phyloP scores from a whole-genome alignment of 371 early-diverging fungal genomes.

The Chytridiales sp. region DNA sequence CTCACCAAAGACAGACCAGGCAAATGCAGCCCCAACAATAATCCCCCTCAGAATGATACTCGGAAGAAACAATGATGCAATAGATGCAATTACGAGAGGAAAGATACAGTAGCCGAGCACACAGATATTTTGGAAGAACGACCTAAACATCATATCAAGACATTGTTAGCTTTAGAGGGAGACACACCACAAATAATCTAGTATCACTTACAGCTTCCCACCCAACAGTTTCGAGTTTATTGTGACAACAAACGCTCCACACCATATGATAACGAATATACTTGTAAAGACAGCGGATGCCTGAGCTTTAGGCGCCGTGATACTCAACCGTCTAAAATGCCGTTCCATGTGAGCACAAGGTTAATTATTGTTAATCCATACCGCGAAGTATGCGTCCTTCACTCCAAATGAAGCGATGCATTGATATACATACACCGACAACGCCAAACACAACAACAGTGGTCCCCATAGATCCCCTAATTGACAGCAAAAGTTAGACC shows the following conservation, averaged over 20 bases:
- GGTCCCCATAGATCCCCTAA: slow-evolving; percentile 96
- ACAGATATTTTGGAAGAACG: slow-evolving; percentile 93
- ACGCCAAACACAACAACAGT: slow-evolving; percentile 78
- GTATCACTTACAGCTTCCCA: slow-evolving; percentile 68
- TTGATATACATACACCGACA: slow-evolving; percentile 69
- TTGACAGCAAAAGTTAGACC: slow-evolving; percentile 2
- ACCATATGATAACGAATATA: slow-evolving; percentile 89
- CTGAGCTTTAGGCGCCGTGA: slow-evolving; percentile 62
- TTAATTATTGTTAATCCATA: not conserved
- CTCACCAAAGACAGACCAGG: slow-evolving; percentile 81
- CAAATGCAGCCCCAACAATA: slow-evolving; percentile 68
- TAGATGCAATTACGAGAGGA: slow-evolving; percentile 78
- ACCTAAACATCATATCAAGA: slow-evolving; percentile 45
- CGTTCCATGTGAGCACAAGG: not conserved
- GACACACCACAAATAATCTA: not conserved
- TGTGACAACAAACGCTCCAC: slow-evolving; percentile 89
- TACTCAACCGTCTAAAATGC: slow-evolving; percentile 52
- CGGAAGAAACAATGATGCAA: slow-evolving; percentile 66
- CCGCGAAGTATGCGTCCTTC: not conserved
- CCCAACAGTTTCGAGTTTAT: slow-evolving; percentile 90
- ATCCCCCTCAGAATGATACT: slow-evolving; percentile 68
- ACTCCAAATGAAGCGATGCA: slow-evolving; percentile 2
- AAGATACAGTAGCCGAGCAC: slow-evolving; percentile 94
- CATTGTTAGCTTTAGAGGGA: not conserved
- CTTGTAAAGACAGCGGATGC: slow-evolving; percentile 82